A percentile compares a stretch with the other conserved stretches of the same genome.
Conservation (phyloP, 257 asterid species). For the Solanum habrochaites region DNA sequence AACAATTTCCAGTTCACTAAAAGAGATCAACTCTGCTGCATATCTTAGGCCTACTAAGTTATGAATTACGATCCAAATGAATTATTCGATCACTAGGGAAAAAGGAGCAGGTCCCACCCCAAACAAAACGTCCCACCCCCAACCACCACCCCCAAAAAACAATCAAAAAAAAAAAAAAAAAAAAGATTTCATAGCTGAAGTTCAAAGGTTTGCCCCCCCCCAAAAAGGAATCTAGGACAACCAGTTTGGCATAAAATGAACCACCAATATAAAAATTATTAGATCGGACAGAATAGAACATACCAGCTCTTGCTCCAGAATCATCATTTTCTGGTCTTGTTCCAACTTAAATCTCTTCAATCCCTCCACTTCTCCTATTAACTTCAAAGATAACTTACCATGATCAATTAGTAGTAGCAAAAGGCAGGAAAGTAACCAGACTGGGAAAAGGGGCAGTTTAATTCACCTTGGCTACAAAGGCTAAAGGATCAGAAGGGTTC, state of each 20-base stretch:
- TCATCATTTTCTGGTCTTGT: slow-evolving; percentile 24
- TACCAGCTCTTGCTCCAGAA: slow-evolving; percentile 59
- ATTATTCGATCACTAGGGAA: not conserved
- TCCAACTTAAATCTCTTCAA: slow-evolving; percentile 30
- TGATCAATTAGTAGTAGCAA: not conserved
- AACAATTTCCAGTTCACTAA: not conserved
- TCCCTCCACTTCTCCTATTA: slow-evolving; percentile 25
- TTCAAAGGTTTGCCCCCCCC: too few species aligned
- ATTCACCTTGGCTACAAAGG: slow-evolving; percentile 24
- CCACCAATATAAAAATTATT: not conserved
- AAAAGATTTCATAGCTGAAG: not conserved
- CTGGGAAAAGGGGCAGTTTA: not conserved
- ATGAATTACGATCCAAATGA: not conserved
- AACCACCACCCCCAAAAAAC: too few species aligned
- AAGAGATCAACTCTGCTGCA: not conserved
- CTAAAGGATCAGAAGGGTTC: slow-evolving; percentile 4
- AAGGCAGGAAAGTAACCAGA: not conserved
- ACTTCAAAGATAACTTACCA: slow-evolving; percentile 18
- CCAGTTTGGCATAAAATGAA: not conserved
- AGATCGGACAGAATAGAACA: not conserved
- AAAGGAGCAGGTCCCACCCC: not conserved
- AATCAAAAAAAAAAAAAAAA: too few species aligned
- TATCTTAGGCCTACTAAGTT: not conserved
- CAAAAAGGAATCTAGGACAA: not conserved
- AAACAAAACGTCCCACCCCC: too few species aligned